These are phyloP conservation scores for Dioscorea dumetorum DNA, from an alignment of 106 monocot species.

Conservation along the genomic window DNA sequence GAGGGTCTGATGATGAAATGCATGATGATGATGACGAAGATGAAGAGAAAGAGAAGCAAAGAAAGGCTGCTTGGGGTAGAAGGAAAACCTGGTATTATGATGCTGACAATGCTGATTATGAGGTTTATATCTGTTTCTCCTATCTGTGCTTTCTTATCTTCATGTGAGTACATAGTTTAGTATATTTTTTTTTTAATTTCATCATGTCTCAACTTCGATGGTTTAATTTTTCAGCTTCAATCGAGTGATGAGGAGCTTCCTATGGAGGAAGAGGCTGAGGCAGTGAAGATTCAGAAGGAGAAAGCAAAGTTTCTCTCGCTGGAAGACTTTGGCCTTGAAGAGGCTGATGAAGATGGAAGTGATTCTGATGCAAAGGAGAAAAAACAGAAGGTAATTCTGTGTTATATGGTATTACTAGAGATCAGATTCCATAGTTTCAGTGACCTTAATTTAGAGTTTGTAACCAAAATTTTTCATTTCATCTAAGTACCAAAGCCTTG, in stretches of 20 bases:
- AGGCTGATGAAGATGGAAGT: constrained; percentile 31
- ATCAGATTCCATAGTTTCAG: too few species aligned
- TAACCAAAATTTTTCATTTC: too few species aligned
- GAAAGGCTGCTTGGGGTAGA: constrained; percentile 50
- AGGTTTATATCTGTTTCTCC: constrained; percentile 19
- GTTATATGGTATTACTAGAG: too few species aligned
- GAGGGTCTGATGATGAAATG: constrained; percentile 54
- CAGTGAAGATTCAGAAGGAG: constrained; percentile 56
- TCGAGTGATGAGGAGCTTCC: constrained; percentile 83
- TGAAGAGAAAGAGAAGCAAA: constrained; percentile 41
- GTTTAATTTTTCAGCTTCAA: constrained; percentile 28
- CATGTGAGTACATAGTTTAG: too few species aligned
- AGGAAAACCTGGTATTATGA: constrained; percentile 52
- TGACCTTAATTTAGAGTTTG: too few species aligned
- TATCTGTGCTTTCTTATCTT: too few species aligned
- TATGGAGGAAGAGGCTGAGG: constrained; percentile 70
- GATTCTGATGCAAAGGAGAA: constrained; percentile 31
- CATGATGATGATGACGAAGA: constrained; percentile 44
- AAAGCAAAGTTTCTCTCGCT: constrained; percentile 52
- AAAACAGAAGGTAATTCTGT: constrained; percentile 27
- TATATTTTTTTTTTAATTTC: too few species aligned
- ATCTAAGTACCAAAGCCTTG: too few species aligned
- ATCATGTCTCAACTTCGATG: neutral
- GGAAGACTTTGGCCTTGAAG: constrained; percentile 74
- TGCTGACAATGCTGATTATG: constrained; percentile 67